These are phyloP conservation scores for Saraca asoca DNA, from an alignment of 331 rosid genomes.

Conservation along the genomic window DNA sequence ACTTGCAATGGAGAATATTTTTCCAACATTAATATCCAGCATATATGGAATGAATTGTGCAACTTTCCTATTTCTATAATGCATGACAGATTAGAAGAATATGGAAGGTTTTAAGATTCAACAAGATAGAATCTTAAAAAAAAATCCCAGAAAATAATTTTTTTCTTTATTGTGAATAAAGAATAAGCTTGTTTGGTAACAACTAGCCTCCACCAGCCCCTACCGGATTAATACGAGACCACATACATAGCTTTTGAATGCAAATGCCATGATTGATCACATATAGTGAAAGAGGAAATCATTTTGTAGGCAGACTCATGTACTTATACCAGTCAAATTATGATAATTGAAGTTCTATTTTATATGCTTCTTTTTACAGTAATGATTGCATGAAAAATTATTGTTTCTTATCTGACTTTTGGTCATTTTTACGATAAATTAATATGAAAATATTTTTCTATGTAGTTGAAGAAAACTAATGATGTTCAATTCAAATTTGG, in stretches of 20 bases:
- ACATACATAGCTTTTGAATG: not conserved
- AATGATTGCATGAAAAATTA: too few relatives aligned
- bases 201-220: not conserved
- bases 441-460: too few relatives aligned
- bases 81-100: not conserved
- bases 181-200: not conserved
- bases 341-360: too few relatives aligned
- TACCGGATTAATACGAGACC: not conserved
- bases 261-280: not conserved
- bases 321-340: not conserved
- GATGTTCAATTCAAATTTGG: too few relatives aligned
- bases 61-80: too few relatives aligned
- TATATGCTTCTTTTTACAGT: too few relatives aligned
- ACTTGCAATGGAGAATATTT: too few relatives aligned
- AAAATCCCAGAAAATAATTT: not conserved
- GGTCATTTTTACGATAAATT: too few relatives aligned
- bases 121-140: not conserved
- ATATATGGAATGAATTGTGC: not conserved
- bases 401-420: too few relatives aligned
- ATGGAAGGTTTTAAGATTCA: not conserved
- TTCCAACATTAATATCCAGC: too few relatives aligned
- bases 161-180: not conserved
- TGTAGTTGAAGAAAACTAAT: too few relatives aligned
- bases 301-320: conserved; percentile 3
- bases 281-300: conserved; percentile 16